Conservation (phyloP, 257 asterid genomes). For the Paraleonurus japonicus region DNA sequence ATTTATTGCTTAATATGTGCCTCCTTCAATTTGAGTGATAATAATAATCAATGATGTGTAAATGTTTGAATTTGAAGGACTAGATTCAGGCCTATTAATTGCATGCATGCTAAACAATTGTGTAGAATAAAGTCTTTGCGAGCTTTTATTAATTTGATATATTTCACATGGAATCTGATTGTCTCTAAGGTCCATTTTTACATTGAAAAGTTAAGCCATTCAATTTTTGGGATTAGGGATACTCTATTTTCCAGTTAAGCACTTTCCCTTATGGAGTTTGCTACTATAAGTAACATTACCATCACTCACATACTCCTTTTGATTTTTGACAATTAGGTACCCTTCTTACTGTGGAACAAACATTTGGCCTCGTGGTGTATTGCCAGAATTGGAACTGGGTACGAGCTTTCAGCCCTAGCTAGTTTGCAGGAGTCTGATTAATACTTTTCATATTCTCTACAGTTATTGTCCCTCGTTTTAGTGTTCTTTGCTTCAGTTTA, state of each 20-base stretch:
- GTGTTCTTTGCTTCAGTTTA: background rate
- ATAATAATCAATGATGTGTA: background rate
- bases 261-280: constrained; percentile 8
- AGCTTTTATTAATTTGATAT: constrained; percentile 1
- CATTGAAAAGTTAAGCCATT: constrained; percentile 10
- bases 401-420: constrained; percentile 20
- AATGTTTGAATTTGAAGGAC: background rate
- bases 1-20: background rate
- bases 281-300: background rate
- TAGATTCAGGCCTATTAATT: background rate
- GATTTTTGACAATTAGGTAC: constrained; percentile 47
- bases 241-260: background rate
- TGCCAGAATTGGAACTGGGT: constrained; percentile 90
- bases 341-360: constrained; percentile 88
- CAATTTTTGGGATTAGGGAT: background rate
- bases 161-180: background rate
- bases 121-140: background rate
- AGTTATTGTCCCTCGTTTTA: constrained; percentile 6
- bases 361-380: constrained; percentile 70
- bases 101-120: background rate
- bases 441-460: background rate
- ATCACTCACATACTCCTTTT: constrained; percentile 11
- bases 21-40: background rate
- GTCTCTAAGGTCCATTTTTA: background rate
- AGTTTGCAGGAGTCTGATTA: constrained; percentile 7